Percentiles rank a stretch among this genome's conserved stretches.
Evolutionary conservation across 495 filamentous ascomycete species (phyloP).

Genomic region (Letharia lupina): DNA sequence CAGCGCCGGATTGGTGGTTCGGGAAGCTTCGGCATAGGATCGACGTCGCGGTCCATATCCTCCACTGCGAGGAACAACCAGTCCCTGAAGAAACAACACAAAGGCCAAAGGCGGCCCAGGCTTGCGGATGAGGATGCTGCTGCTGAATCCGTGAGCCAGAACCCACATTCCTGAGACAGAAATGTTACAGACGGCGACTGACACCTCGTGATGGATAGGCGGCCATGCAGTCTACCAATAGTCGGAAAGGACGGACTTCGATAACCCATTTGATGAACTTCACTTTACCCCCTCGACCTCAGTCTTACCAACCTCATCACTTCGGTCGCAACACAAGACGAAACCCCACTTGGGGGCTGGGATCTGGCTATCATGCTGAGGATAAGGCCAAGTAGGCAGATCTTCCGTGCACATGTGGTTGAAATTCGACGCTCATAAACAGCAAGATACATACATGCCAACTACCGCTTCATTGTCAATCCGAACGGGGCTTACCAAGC

Average conservation of each 20-base stretch:
- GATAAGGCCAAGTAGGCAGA: conserved; percentile 72
- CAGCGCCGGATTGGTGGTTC: conserved; percentile 56
- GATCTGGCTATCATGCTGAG: conserved; percentile 81
- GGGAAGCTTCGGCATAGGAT: conserved; percentile 54
- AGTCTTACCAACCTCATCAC: conserved; percentile 50
- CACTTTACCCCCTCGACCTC: conserved; percentile 66
- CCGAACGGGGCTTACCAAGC: conserved; percentile 69
- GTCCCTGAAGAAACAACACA: conserved; percentile 64
- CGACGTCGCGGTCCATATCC: conserved; percentile 44
- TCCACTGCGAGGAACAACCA: conserved; percentile 64
- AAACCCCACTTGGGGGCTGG: conserved; percentile 74
- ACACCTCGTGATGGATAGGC: conserved; percentile 37
- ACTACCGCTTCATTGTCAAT: conserved; percentile 92
- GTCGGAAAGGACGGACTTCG: conserved; percentile 85
- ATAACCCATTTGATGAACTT: conserved; percentile 97
- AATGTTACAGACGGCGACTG: conserved; percentile 19
- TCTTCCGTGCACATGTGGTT: neutral
- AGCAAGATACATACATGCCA: conserved; percentile 81
- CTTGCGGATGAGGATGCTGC: conserved; percentile 70
- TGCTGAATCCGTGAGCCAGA: conserved; percentile 60
- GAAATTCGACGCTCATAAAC: conserved; percentile 5
- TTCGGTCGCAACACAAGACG: conserved; percentile 47
- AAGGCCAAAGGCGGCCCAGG: conserved; percentile 46
- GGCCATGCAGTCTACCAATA: conserved; percentile 74
- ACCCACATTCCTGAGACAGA: conserved; percentile 10